phyloP scores from a whole-genome alignment of 2,329 filamentous ascomycete genomes.

The Pseudogymnoascus sp. region DNA sequence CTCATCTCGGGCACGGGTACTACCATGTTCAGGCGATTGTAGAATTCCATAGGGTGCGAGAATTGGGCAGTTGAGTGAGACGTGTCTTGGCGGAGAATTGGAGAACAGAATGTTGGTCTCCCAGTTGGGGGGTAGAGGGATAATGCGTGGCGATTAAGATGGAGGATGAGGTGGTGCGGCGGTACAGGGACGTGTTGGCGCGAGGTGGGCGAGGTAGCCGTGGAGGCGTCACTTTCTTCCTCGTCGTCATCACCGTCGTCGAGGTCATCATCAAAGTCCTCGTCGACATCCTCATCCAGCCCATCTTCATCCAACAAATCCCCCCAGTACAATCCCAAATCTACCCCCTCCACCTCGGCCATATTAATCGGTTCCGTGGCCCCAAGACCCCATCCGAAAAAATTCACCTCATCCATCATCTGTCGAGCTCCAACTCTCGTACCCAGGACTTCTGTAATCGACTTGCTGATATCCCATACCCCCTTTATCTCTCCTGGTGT shows the following conservation, averaged over 20 bases:
- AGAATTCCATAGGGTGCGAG: slow-evolving; percentile 15
- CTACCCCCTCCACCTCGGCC: neutral
- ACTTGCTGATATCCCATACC: neutral
- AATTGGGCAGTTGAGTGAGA: neutral
- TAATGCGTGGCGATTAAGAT: neutral
- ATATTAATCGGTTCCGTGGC: neutral
- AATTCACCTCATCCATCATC: neutral
- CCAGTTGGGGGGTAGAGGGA: neutral
- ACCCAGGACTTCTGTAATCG: neutral
- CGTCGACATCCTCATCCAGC: neutral
- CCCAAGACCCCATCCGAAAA: neutral
- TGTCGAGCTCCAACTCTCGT: neutral
- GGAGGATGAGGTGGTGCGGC: neutral
- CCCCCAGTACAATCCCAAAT: neutral
- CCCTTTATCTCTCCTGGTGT: neutral
- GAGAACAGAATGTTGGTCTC: neutral
- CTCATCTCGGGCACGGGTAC: slow-evolving; percentile 61
- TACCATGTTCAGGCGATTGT: slow-evolving; percentile 55
- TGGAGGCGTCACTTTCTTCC: neutral
- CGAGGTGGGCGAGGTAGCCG: neutral
- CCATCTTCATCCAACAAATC: neutral
- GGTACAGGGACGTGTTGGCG: neutral
- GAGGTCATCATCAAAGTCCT: neutral
- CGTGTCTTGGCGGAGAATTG: neutral
- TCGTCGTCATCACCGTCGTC: neutral